Conservation (phyloP, 345 rosid genomes). For the Erucastrum elatum region DNA sequence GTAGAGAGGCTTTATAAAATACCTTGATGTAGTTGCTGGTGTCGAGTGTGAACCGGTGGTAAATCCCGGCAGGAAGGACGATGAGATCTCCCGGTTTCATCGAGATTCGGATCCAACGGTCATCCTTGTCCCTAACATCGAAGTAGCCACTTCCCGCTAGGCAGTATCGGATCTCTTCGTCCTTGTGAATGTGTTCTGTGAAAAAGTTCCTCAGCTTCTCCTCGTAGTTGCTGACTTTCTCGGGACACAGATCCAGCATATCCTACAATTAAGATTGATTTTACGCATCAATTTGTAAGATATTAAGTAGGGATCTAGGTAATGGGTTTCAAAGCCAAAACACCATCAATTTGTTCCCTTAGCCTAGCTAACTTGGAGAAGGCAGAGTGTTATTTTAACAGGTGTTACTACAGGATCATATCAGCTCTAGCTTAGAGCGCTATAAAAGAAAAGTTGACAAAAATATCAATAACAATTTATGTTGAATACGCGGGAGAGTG, state of each 20-base stretch:
- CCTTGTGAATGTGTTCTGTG: slow-evolving; percentile 84
- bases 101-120: slow-evolving; percentile 77
- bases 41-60: slow-evolving; percentile 88
- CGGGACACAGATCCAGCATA: slow-evolving; percentile 77
- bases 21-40: slow-evolving; percentile 74
- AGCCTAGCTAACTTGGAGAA: too few species aligned
- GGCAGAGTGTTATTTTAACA: too few species aligned
- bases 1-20: too few species aligned
- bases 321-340: too few species aligned
- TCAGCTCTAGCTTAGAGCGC: too few species aligned
- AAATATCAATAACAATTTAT: not conserved
- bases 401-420: too few species aligned
- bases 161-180: slow-evolving; percentile 90
- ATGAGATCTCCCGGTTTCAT: slow-evolving; percentile 78
- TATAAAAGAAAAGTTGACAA: too few species aligned
- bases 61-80: slow-evolving; percentile 76
- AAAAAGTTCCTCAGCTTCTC: slow-evolving; percentile 87
- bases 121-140: slow-evolving; percentile 78
- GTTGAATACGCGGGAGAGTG: not conserved
- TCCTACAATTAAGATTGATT: slow-evolving; percentile 45
- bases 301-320: too few species aligned
- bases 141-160: slow-evolving; percentile 83
- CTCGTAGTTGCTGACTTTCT: slow-evolving; percentile 75
- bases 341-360: too few species aligned
- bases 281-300: not conserved